Base-by-base conservation (phyloP, 495 filamentous ascomycete species). In the Podospora conica region DNA sequence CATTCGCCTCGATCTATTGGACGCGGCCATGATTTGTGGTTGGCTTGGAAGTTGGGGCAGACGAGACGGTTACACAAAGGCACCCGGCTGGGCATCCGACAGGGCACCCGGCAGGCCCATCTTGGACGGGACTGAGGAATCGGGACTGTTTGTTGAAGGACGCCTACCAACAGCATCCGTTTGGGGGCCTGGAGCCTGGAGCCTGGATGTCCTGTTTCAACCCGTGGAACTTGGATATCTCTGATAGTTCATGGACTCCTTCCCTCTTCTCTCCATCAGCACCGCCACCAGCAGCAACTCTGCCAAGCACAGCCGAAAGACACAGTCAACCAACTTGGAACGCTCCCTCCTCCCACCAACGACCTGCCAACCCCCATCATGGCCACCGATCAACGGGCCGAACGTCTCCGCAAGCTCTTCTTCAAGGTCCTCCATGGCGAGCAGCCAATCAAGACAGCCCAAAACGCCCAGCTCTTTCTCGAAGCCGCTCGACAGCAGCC, bases 401-500 rank as follows among this genome's bases (percentile, higher is more conserved):
- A 27, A 12, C 71, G 73, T 21, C 78, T 80, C 18, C 56, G 70
- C 10, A 58, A 23, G 1, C 28, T 76, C 28, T 79, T 79, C 62
- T 65, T 65, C 2, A 69, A 69, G 11, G 61, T 73, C 1, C 54
- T 79, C 1, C 65, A 69, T 9, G 77, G 77, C 6, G 68, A 72
- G 25, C 66, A 66, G 23, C 56, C 55, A 8, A 33, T 80, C 48
- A 55, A 28, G 5, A 73, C 33, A 9, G 7, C 62, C 22, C 65
- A 74, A 10, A 78, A 85, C 65, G 83, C 79, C n/a, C 81, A 81
- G 53, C 77, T 80, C 9, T 87, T 91, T 61, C 61, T 92, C 6
- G 87, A 91, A 67, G 84, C 88, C 0, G 69, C 90, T 3, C 77
- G 80, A 12, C 80, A 87, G 66, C 59, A 69, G 1, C 81, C 86